These are phyloP conservation scores for Geoglossum glabrum DNA, from an alignment of 495 filamentous ascomycete genomes.

Conservation along the genomic window DNA sequence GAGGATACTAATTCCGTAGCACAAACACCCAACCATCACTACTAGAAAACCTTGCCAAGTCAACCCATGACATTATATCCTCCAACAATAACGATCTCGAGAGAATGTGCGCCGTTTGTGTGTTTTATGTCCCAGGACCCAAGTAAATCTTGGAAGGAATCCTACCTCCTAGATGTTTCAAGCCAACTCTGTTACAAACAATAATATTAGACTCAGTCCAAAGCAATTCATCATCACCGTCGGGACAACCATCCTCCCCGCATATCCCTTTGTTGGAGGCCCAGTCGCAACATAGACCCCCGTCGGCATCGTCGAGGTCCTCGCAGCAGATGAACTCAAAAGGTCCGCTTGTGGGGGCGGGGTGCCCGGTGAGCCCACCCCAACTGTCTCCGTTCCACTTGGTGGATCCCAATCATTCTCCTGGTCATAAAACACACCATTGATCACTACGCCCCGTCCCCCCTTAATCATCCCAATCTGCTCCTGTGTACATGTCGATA, in stretches of 20 bases:
- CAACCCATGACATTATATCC: too few species aligned
- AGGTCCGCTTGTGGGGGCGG: slow-evolving; percentile 1
- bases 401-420: slow-evolving; percentile 21
- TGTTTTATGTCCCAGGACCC: too few species aligned
- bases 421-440: slow-evolving; percentile 32
- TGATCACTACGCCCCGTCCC: slow-evolving; percentile 22
- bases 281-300: slow-evolving; percentile 20
- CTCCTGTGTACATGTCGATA: slow-evolving; percentile 27
- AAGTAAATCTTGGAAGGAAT: too few species aligned
- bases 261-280: slow-evolving; percentile 5
- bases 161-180: too few species aligned
- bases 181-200: background rate
- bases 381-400: slow-evolving; percentile 15
- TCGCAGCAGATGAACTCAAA: background rate
- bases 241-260: background rate
- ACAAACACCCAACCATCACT: too few species aligned
- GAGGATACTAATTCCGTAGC: too few species aligned
- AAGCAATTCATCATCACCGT: background rate
- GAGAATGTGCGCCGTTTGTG: too few species aligned
- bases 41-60: too few species aligned
- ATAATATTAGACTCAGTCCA: background rate
- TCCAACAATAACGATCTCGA: too few species aligned
- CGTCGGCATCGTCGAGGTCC: slow-evolving; percentile 8
- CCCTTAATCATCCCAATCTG: slow-evolving; percentile 24
- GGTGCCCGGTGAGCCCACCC: slow-evolving; percentile 13